Evolutionary conservation across 495 filamentous ascomycete genomes (phyloP).

Genomic region (Xylaria venustula): DNA sequence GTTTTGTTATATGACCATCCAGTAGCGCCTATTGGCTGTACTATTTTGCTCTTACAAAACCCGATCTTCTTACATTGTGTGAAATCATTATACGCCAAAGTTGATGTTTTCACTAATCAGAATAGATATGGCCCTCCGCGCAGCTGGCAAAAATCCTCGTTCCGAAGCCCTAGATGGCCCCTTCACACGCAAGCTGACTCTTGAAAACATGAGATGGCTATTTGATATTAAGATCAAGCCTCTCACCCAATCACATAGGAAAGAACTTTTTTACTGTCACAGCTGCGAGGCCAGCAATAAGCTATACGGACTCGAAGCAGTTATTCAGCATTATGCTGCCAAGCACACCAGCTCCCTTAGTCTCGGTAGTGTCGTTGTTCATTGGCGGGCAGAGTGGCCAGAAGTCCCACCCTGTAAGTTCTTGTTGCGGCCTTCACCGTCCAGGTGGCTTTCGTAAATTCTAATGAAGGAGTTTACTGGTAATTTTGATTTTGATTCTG

Average conservation of each 20-base stretch:
- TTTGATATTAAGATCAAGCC: constrained; percentile 74
- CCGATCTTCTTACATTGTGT: not conserved
- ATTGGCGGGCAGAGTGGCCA: constrained; percentile 81
- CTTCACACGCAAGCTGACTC: constrained; percentile 57
- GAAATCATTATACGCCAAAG: not conserved
- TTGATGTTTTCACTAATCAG: not conserved
- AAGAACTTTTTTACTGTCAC: constrained; percentile 74
- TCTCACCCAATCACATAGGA: constrained; percentile 56
- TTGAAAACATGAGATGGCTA: constrained; percentile 86
- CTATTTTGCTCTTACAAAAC: not conserved
- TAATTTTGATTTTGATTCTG: not conserved
- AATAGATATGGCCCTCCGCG: constrained; percentile 37
- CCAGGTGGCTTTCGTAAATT: not conserved
- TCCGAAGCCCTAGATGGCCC: constrained; percentile 52
- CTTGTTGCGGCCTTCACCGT: no score
- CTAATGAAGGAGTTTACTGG: no score
- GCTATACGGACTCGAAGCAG: constrained; percentile 70
- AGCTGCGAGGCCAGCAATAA: constrained; percentile 61
- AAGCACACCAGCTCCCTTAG: constrained; percentile 73
- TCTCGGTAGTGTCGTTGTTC: constrained; percentile 63
- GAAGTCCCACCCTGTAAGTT: constrained; percentile 58
- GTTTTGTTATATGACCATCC: not conserved
- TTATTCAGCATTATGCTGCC: constrained; percentile 77
- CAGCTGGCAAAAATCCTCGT: constrained; percentile 38
- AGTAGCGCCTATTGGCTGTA: not conserved